A percentile compares a stretch with the other conserved stretches of the same genome.
These are phyloP conservation scores for Nitzschia inconspicua DNA, from an alignment of 108 stramenopile species.

Conservation along the genomic window DNA sequence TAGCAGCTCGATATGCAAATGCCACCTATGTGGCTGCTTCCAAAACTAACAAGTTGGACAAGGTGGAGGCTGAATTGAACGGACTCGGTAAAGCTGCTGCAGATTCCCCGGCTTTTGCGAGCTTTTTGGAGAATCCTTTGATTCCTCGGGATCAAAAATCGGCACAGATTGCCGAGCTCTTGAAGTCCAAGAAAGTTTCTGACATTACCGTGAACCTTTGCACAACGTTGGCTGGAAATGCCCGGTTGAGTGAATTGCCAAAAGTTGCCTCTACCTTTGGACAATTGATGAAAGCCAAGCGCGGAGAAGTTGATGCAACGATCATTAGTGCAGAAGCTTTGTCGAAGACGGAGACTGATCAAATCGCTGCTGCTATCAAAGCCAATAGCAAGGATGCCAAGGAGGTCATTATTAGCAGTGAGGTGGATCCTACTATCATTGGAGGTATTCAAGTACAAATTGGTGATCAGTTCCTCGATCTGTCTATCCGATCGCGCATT, in stretches of 20 bases:
- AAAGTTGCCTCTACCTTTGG: slow-evolving; percentile 75
- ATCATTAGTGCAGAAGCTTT: slow-evolving; percentile 86
- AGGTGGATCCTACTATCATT: slow-evolving; percentile 88
- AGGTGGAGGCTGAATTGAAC: slow-evolving; percentile 85
- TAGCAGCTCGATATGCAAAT: slow-evolving; percentile 94
- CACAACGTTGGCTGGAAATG: slow-evolving; percentile 92
- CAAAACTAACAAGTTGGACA: slow-evolving; percentile 71
- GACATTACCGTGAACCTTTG: slow-evolving; percentile 85
- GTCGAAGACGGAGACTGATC: slow-evolving; percentile 56
- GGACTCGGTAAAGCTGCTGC: slow-evolving; percentile 66
- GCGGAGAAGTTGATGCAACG: slow-evolving; percentile 92
- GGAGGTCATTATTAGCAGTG: slow-evolving; percentile 73
- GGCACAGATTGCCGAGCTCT: slow-evolving; percentile 49
- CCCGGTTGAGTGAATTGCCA: slow-evolving; percentile 71
- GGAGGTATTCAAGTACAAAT: slow-evolving; percentile 96
- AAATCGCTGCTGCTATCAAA: slow-evolving; percentile 83
- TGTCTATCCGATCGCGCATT: slow-evolving; percentile 88
- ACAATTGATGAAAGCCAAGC: slow-evolving; percentile 91
- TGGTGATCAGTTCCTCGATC: slow-evolving; percentile 97
- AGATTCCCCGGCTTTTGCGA: slow-evolving; percentile 52
- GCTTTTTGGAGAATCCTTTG: slow-evolving; percentile 88
- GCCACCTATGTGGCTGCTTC: slow-evolving; percentile 92
- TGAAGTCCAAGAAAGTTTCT: slow-evolving; percentile 59
- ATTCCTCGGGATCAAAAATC: slow-evolving; percentile 80
- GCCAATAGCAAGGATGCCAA: slow-evolving; percentile 64